Evolutionary conservation across 192 early-diverging fungal species (phyloP).

Genomic region (Funneliformis geosporum): DNA sequence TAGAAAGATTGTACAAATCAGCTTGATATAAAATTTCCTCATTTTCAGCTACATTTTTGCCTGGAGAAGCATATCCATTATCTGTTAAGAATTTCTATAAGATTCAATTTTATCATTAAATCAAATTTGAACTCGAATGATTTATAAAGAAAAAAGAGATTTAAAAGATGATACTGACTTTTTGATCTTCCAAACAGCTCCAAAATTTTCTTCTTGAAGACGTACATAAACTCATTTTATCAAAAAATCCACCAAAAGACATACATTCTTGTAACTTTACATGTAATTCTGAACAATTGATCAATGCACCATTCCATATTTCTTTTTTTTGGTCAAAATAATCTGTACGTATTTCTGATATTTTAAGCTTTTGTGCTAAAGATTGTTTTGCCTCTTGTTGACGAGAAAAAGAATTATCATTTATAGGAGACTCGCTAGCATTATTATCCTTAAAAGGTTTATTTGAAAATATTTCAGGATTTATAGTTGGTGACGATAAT

Average conservation of each 20-base stretch:
- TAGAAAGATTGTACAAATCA: neutral
- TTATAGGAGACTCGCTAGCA: neutral
- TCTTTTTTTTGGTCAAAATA: slow-evolving; percentile 17
- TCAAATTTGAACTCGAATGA: too few relatives aligned
- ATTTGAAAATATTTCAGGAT: neutral
- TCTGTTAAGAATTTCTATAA: slow-evolving; percentile 1
- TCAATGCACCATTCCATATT: slow-evolving; percentile 11
- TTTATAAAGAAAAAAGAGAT: neutral
- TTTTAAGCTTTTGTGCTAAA: neutral
- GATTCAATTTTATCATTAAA: too few relatives aligned
- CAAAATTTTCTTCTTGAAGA: slow-evolving; percentile 24
- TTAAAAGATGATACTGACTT: neutral
- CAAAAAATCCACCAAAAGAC: neutral
- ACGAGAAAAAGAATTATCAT: neutral
- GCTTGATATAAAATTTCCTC: slow-evolving; percentile 23
- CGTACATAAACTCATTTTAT: slow-evolving; percentile 18
- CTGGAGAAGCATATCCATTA: neutral
- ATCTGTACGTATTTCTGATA: neutral
- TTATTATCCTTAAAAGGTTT: neutral
- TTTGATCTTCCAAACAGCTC: slow-evolving; percentile 22
- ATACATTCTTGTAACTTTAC: slow-evolving; percentile 27
- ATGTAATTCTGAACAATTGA: slow-evolving; percentile 28
- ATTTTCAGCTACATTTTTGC: slow-evolving; percentile 21
- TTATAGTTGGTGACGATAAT: slow-evolving; percentile 4
- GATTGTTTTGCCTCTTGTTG: neutral